Evolutionary conservation across 2,329 filamentous ascomycete genomes (phyloP), one percentile per base, ranked within the genome.

Genomic region (Sclerotinia spermophila): DNA sequence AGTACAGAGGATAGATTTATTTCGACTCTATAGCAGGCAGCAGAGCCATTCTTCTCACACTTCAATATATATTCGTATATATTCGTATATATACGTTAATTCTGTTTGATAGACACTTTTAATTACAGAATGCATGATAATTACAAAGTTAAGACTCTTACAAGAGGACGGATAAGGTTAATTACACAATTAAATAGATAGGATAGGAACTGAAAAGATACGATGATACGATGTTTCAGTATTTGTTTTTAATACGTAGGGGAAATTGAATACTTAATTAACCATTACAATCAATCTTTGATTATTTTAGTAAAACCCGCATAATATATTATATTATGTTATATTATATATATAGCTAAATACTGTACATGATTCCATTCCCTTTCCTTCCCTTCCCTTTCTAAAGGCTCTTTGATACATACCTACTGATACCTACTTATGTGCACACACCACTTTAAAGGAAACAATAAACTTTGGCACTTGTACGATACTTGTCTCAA

Each of bases 241-340:
- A 42, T 17, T 19, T 19, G 19, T 24, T 15, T 24, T n/a, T 27
- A 15, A 51, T 51, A 8, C 27, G 48, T 51, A 51, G 45, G 45
- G 42, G 60, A 48, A 35, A 45, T 48, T 35, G 27, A 38, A 64
- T 64, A 64, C 33, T 59, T 33, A 59, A 59, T 59, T n/a, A n/a
- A n/a, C n/a, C n/a, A n/a, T n/a, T n/a, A n/a, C 56, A 48, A 48
- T 10, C 45, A 48, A 48, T n/a, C 45, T n/a, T 59, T 13, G 24
- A 7, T 17, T 13, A 15, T 24, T 38, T 38, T 56, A 35, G 17
- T 33, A 56, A 56, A 33, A 35, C 33, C n/a, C n/a, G n/a, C n/a
- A n/a, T n/a, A n/a, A n/a, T n/a, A n/a, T n/a, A n/a, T n/a, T n/a
- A n/a, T n/a, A n/a, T n/a, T n/a, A n/a, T n/a, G n/a, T n/a, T n/a